These are phyloP conservation scores for Phaeodactylum tricornutum DNA, from an alignment of 108 stramenopile genomes.

Conservation along the genomic window DNA sequence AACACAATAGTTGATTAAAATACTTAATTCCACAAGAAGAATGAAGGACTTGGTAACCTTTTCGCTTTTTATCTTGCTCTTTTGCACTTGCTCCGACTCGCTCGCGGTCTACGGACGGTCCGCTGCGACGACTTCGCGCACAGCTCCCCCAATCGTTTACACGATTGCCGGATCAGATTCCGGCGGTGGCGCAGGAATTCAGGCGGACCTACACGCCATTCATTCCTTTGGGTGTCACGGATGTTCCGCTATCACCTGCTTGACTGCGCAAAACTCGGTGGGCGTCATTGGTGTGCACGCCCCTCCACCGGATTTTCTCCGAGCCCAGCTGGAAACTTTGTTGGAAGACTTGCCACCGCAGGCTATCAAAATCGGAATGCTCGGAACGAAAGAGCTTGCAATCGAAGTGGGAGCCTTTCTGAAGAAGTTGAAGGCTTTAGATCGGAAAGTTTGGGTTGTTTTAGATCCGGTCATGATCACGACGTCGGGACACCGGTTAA, in stretches of 20 bases:
- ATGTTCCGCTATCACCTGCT: constrained; percentile 85
- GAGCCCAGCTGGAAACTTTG: constrained; percentile 50
- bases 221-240: constrained; percentile 80
- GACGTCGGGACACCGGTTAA: constrained; percentile 73
- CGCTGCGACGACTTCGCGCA: constrained; percentile 17
- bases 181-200: constrained; percentile 93
- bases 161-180: constrained; percentile 93
- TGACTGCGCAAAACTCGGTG: constrained; percentile 79
- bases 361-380: constrained; percentile 88
- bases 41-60: no score
- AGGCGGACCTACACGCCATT: constrained; percentile 87
- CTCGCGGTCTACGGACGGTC: no score
- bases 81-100: no score
- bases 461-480: constrained; percentile 93
- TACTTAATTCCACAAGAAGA: no score
- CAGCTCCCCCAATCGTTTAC: constrained; percentile 63
- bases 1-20: no score
- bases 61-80: no score
- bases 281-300: constrained; percentile 65
- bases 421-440: constrained; percentile 12
- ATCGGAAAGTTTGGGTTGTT: constrained; percentile 51
- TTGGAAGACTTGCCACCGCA: constrained; percentile 62
- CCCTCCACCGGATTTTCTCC: constrained; percentile 46
- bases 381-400: constrained; percentile 67
- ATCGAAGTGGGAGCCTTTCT: constrained; percentile 57